A percentile compares a stretch with the other conserved stretches of the same genome.
These are phyloP conservation scores for Termitomyces sp. DNA, from an alignment of 768 basidiomycete genomes.

Conservation along the genomic window DNA sequence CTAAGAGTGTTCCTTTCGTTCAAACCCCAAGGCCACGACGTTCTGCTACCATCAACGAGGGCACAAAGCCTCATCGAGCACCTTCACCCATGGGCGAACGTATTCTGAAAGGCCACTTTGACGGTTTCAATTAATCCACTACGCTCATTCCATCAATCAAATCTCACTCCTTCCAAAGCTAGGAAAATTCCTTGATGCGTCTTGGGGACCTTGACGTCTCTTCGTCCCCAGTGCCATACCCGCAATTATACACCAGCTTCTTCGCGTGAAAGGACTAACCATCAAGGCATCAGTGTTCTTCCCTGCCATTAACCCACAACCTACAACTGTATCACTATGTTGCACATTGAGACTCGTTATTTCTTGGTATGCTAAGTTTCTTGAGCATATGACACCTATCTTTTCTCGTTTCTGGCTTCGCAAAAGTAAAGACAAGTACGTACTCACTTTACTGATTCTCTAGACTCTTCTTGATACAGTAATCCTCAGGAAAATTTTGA, in stretches of 20 bases:
- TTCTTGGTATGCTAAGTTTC: background rate
- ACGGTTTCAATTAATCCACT: constrained; percentile 68
- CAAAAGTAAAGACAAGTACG: constrained; percentile 3
- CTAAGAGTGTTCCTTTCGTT: constrained; percentile 21
- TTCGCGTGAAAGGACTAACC: constrained; percentile 1
- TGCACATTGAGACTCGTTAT: background rate
- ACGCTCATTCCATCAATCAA: constrained; percentile 2
- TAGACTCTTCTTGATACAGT: background rate
- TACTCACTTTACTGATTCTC: background rate
- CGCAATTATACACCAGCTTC: constrained; percentile 26
- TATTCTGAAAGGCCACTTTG: constrained; percentile 87
- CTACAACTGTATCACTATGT: constrained; percentile 3
- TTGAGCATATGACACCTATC: constrained; percentile 2
- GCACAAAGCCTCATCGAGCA: constrained; percentile 51
- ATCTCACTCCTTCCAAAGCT: constrained; percentile 7
- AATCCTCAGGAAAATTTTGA: background rate
- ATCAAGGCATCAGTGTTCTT: background rate
- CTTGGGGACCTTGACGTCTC: background rate
- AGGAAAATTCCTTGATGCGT: constrained; percentile 5
- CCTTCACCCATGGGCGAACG: constrained; percentile 90
- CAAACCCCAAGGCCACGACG: constrained; percentile 40
- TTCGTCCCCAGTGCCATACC: constrained; percentile 31
- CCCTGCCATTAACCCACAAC: background rate
- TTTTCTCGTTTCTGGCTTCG: background rate
- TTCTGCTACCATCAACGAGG: constrained; percentile 52